phyloP scores from a whole-genome alignment of 192 early-diverging fungal genomes.

The Rhizoclosmatium sp. region DNA sequence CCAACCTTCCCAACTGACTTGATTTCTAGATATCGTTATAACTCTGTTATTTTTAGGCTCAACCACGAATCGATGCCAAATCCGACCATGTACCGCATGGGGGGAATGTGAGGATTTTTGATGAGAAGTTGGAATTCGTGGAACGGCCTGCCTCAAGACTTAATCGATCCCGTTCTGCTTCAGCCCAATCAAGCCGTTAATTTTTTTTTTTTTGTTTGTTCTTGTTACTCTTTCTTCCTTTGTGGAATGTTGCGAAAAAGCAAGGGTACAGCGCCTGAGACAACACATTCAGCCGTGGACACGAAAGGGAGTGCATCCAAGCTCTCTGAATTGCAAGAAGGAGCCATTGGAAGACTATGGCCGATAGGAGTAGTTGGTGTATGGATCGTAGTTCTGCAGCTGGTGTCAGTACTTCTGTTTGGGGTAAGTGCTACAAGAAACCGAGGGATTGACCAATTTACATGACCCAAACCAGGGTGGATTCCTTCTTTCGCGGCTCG shows the following conservation, averaged over 20 bases:
- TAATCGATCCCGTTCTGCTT: background rate
- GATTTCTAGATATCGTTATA: background rate
- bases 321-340: too few species aligned
- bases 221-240: too few species aligned
- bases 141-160: constrained; percentile 15
- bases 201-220: too few species aligned
- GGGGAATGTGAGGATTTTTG: constrained; percentile 23
- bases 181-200: too few species aligned
- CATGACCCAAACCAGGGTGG: constrained; percentile 1
- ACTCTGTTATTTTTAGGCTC: constrained; percentile 8
- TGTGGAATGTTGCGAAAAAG: too few species aligned
- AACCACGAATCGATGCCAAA: constrained; percentile 23
- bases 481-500: constrained; percentile 52
- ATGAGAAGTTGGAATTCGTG: constrained; percentile 20
- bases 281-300: too few species aligned
- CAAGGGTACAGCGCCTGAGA: too few species aligned
- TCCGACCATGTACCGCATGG: constrained; percentile 10
- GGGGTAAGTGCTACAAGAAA: background rate
- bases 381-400: too few species aligned
- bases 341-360: too few species aligned
- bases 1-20: background rate
- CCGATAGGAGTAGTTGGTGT: too few species aligned
- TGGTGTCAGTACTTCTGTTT: background rate
- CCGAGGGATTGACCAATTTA: too few species aligned
- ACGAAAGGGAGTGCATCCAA: too few species aligned